Evolutionary conservation across 1,139 yeast species (phyloP), one percentile per base, ranked within the genome.

Genomic region (Protomyces pachydermus): DNA sequence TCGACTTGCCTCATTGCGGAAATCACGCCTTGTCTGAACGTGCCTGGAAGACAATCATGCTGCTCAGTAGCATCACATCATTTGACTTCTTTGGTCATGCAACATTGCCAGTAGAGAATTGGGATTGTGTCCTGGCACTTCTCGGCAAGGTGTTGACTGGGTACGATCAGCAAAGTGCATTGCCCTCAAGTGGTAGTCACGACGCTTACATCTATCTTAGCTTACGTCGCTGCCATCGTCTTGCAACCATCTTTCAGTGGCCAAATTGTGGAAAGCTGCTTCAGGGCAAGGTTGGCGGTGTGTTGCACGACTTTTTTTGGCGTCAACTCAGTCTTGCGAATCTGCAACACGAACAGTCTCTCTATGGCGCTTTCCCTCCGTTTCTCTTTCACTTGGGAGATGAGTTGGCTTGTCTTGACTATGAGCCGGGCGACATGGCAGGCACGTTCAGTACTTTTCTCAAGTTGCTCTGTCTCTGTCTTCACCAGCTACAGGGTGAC

Each of bases 281-380:
- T 3, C 62, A 52, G 9, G 56, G 62, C 32, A 48, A 55, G 16
- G 38, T 48, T 1, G 62, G 56, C 18, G 62, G 62, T n/a, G 38
- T 34, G n/a, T 20, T 58, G 16, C 38, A 58, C 35, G 45, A 58
- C 8, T 58, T 58, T 39, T 58, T 58, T 46, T 39, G 53, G 32
- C 56, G 46, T 5, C 34, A 18, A 14, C 39, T 58, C 34, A 46
- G 54, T 23, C 52, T 58, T 8, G 28, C 53, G 8, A 37, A 46
- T 12, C 25, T 52, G 23, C 45, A 28, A 51, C 38, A 38, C 10
- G 54, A 56, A 25, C 50, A 46, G 6, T 16, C 18, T 12, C 28
- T 42, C 2, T 42, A 42, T 16, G 48, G 34, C n/a, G 23, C 53
- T 2, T 50, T 50, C 3, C 53, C 60, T 8, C 32, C 60, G 10